Percentiles rank a stretch among this genome's conserved stretches.
These are phyloP conservation scores for Ampelocalamus luodianensis DNA, from an alignment of 176 grass and related monocot species.

Conservation along the genomic window DNA sequence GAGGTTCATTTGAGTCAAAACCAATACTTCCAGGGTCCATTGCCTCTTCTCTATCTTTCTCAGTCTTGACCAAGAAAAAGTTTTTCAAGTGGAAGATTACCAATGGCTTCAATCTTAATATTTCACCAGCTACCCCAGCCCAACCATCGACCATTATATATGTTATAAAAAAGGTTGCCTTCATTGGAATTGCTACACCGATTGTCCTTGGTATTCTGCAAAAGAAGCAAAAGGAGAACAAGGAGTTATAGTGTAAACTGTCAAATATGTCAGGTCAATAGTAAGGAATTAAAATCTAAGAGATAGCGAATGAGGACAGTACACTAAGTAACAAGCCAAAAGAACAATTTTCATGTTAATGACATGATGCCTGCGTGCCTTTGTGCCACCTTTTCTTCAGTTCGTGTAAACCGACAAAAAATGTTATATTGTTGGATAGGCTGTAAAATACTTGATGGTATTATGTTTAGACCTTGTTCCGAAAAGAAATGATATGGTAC, in stretches of 20 bases:
- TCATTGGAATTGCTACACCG: conserved; percentile 87
- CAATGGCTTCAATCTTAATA: conserved; percentile 84
- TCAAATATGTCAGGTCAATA: conserved; percentile 30
- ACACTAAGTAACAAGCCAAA: conserved; percentile 15
- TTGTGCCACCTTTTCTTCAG: background rate
- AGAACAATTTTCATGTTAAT: conserved; percentile 19
- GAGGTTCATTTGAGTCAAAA: conserved; percentile 85
- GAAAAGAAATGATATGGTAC: background rate
- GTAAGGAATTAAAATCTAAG: conserved; percentile 19
- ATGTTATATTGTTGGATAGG: background rate
- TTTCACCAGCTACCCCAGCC: conserved; percentile 97
- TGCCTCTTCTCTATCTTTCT: conserved; percentile 91
- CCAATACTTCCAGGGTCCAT: conserved; percentile 95
- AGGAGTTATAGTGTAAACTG: background rate
- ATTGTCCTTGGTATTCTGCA: conserved; percentile 81
- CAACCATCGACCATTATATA: conserved; percentile 98
- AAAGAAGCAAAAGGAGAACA: conserved; percentile 38
- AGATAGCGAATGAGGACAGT: background rate
- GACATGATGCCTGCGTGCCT: background rate
- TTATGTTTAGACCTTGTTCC: background rate
- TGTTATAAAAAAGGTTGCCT: conserved; percentile 98
- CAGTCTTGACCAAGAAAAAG: conserved; percentile 97
- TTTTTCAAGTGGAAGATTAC: conserved; percentile 92
- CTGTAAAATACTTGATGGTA: background rate
- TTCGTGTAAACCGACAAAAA: conserved; percentile 37